These are phyloP conservation scores for Malassezia dermatis DNA, from an alignment of 1,284 basidiomycete genomes.

Conservation along the genomic window DNA sequence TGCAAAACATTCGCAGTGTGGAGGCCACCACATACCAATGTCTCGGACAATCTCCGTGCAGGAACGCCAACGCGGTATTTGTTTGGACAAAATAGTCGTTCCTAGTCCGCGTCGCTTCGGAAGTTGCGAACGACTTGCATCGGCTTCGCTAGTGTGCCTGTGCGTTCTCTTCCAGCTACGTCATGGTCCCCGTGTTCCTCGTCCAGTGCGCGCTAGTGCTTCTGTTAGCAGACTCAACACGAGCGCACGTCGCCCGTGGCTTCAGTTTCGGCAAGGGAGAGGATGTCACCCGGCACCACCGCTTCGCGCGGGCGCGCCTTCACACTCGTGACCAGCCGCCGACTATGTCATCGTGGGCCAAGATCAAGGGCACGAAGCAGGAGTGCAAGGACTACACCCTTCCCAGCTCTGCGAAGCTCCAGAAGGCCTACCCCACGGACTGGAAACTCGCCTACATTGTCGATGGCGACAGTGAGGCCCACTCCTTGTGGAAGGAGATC, in stretches of 20 bases:
- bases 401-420: not conserved
- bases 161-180: not conserved
- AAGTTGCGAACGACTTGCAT: not conserved
- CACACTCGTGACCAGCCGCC: not conserved
- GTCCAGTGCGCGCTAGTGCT: not conserved
- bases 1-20: not conserved
- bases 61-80: not conserved
- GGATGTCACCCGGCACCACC: not conserved
- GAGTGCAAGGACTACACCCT: slow-evolving; percentile 1
- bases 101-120: not conserved
- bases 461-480: slow-evolving; percentile 1
- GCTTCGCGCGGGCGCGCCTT: not conserved
- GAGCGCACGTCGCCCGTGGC: not conserved
- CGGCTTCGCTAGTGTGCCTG: not conserved
- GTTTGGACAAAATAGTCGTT: not conserved
- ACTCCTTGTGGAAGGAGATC: slow-evolving; percentile 14
- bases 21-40: not conserved
- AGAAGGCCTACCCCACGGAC: slow-evolving; percentile 26
- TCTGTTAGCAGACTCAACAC: not conserved
- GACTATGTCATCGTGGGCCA: not conserved
- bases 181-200: not conserved
- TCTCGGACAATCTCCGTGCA: not conserved
- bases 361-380: not conserved
- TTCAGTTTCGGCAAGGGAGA: not conserved
- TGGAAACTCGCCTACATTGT: slow-evolving; percentile 16